Percentiles rank a stretch among this genome's conserved stretches.
These are phyloP conservation scores for Ziziphus jujuba DNA, from an alignment of 306 rosid genomes.

Conservation along the genomic window DNA sequence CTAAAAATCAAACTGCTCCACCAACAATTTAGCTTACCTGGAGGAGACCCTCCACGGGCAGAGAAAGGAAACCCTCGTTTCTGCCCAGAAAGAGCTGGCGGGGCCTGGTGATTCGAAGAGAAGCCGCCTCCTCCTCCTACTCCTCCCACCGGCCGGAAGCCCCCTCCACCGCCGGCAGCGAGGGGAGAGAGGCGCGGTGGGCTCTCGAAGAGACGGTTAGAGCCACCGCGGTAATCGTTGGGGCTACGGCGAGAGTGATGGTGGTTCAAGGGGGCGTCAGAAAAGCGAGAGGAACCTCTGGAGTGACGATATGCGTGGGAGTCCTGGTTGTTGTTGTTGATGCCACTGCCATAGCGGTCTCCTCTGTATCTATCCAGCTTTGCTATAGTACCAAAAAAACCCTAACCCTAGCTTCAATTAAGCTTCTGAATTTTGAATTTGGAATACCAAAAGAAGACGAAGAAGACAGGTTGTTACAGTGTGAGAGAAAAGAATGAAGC, in stretches of 20 bases:
- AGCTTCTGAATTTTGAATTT: not conserved
- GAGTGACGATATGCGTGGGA: conserved; percentile 49
- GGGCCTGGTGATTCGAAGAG: conserved; percentile 41
- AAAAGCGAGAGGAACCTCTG: conserved; percentile 61
- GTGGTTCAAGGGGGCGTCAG: conserved; percentile 57
- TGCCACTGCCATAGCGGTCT: conserved; percentile 62
- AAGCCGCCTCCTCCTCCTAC: conserved; percentile 42
- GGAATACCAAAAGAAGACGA: not conserved
- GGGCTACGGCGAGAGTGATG: conserved; percentile 53
- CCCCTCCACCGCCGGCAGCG: conserved; percentile 28
- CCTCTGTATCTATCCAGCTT: conserved; percentile 95
- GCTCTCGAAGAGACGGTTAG: conserved; percentile 56
- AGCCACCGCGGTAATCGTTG: conserved; percentile 34
- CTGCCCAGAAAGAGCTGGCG: conserved; percentile 62
- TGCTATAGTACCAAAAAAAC: conserved; percentile 37
- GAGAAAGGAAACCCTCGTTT: conserved; percentile 73
- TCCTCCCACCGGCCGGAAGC: conserved; percentile 43
- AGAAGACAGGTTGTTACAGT: not conserved
- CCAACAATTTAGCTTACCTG: conserved; percentile 41
- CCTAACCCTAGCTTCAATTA: conserved; percentile 36
- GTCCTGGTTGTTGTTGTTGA: conserved; percentile 22
- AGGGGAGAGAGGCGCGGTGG: conserved; percentile 57
- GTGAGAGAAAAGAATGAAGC: not conserved
- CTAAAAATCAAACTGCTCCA: not conserved
- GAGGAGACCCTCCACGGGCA: conserved; percentile 68